Evolutionary conservation across 345 rosid species (phyloP), one percentile per base, ranked within the genome.

Genomic region (Litchi chinensis): DNA sequence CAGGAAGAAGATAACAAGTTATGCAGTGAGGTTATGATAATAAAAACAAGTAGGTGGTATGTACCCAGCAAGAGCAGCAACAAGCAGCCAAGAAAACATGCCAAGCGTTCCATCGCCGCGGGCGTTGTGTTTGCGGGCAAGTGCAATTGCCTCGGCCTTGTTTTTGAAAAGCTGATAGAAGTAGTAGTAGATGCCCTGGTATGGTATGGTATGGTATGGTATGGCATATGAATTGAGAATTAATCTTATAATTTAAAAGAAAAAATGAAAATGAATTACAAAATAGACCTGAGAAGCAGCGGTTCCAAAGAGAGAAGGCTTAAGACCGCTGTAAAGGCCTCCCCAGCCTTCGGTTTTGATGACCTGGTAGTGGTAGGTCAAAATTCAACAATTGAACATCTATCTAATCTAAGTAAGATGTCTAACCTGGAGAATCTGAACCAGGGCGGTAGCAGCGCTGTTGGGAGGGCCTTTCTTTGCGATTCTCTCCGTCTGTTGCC

Each of bases 231-330:
- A 46, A 46, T 11, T 3, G 52, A 46, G 52, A 46, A 11, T 11
- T 8, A 46, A 46, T 11, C 5, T 46, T 46, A 6, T 2, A 46
- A 46, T 46, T 46, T 46, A 46, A 46, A 46, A 11, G 12, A 46
- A 46, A 11, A 46, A 46, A 46, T 7, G 52, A 46, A 46, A 46
- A 46, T 46, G 52, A 46, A 46, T 46, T 32, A 32, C 3, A 46
- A 62, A 74, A 11, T 3, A 21, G 48, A 89, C 92, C 90, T 79
- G 84, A 22, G 95, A 89, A 83, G 95, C 90, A 64, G 90, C 91
- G 46, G 95, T 91, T 52, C 93, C 95, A n/a, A 91, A 50, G 16
- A 91, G 87, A 71, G 95, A 91, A 78, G 95, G 95, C 85, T 79
- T 91, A 41, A 89, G 95, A 65, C 93, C 95, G 43, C 91, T 89